Evolutionary conservation across 73 alveolate species (phyloP).

Genomic region (Effrenium voratum): DNA sequence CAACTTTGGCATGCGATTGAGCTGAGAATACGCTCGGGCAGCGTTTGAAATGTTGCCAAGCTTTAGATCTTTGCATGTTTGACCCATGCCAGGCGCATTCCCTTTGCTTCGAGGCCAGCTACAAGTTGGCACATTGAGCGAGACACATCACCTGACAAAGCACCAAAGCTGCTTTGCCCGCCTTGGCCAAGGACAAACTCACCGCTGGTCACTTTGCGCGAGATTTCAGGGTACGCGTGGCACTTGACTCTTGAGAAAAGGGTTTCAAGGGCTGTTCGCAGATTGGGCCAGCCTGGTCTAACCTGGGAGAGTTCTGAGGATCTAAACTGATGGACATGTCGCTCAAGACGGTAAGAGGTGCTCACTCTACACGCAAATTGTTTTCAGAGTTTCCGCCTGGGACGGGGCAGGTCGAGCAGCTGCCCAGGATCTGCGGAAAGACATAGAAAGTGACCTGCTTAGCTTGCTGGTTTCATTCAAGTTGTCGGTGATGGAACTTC

Average conservation of each 20-base stretch:
- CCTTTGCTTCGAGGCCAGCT: conserved; percentile 63
- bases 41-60: too few species aligned
- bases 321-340: conserved; percentile 87
- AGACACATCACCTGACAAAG: background rate
- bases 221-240: conserved; percentile 43
- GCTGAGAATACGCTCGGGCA: background rate
- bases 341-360: conserved; percentile 74
- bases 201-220: conserved; percentile 31
- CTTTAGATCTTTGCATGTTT: background rate
- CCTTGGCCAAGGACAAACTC: conserved; percentile 36
- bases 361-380: background rate
- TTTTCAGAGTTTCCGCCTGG: background rate
- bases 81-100: conserved; percentile 54
- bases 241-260: background rate
- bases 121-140: background rate
- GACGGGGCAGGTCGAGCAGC: conserved; percentile 46
- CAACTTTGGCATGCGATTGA: background rate
- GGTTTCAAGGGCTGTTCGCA: background rate
- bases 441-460: conserved; percentile 35
- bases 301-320: conserved; percentile 3
- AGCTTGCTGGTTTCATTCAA: too few species aligned
- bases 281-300: background rate
- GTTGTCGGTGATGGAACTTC: background rate
- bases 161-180: background rate
- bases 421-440: conserved; percentile 71